Evolutionary conservation across 495 filamentous ascomycete species (phyloP).

Genomic region (Penicillium robsamsonii): DNA sequence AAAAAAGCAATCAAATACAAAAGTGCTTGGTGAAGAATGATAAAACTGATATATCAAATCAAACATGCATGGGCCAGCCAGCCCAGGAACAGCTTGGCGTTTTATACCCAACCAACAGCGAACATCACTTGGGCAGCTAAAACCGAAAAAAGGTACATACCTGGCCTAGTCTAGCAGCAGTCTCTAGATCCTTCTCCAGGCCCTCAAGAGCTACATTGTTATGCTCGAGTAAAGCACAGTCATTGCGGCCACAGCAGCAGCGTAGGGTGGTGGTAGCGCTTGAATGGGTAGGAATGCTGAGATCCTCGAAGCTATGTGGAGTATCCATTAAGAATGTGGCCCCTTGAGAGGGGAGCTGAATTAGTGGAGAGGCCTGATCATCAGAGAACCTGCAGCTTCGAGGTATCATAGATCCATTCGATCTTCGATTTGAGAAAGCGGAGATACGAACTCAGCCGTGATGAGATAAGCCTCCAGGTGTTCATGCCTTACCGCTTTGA

Average conservation of each 20-base stretch:
- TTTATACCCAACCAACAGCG: neutral
- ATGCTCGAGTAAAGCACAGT: constrained; percentile 76
- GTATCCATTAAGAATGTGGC: constrained; percentile 37
- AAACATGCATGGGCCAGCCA: constrained; percentile 24
- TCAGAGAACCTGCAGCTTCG: constrained; percentile 11
- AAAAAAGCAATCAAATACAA: constrained; percentile 7
- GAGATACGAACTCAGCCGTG: constrained; percentile 9
- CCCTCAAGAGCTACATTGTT: constrained; percentile 75
- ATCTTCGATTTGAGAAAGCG: constrained; percentile 3
- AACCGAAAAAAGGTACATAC: constrained; percentile 47
- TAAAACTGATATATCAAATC: constrained; percentile 27
- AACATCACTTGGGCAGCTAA: constrained; percentile 6
- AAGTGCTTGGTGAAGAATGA: constrained; percentile 17
- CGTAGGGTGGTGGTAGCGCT: constrained; percentile 31
- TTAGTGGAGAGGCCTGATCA: constrained; percentile 11
- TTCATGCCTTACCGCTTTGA: neutral
- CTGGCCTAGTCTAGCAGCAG: constrained; percentile 84
- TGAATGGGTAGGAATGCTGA: constrained; percentile 43
- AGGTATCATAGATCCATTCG: constrained; percentile 10
- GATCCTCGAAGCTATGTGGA: constrained; percentile 28
- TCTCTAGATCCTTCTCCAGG: constrained; percentile 81
- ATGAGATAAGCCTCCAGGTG: constrained; percentile 2
- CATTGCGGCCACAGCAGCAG: constrained; percentile 83
- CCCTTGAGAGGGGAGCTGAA: constrained; percentile 18
- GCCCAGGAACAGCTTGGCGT: constrained; percentile 3